Percentiles rank a stretch among this genome's conserved stretches.
These are phyloP conservation scores for Malassezia sp. DNA, from an alignment of 1,284 basidiomycete genomes.

Conservation along the genomic window DNA sequence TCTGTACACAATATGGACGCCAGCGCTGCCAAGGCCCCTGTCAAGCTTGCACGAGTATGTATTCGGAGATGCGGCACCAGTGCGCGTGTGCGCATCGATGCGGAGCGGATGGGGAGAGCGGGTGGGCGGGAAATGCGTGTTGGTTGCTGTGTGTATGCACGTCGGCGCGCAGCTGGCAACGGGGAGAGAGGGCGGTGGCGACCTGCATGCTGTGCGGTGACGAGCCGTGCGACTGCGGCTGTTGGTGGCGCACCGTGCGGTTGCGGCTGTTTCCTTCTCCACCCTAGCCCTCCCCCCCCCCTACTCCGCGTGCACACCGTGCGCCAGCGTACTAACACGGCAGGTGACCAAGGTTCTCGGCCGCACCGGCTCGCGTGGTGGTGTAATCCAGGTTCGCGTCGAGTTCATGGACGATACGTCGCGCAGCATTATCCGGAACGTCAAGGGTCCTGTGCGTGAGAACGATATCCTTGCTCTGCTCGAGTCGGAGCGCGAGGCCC, in stretches of 20 bases:
- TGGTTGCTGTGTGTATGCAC: no score
- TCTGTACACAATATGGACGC: slow-evolving; percentile 12
- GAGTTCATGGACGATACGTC: slow-evolving; percentile 98
- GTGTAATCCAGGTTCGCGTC: slow-evolving; percentile 98
- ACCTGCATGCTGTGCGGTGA: no score
- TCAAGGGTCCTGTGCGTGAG: slow-evolving; percentile 93
- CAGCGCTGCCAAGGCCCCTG: slow-evolving; percentile 16
- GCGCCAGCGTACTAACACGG: no score
- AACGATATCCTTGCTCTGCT: slow-evolving; percentile 94
- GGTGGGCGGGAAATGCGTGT: not conserved
- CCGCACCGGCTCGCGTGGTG: slow-evolving; percentile 96
- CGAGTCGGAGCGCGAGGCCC: slow-evolving; percentile 98
- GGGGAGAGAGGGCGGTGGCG: no score
- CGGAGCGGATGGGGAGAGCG: not conserved
- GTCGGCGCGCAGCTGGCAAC: not conserved
- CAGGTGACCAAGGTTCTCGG: slow-evolving; percentile 69
- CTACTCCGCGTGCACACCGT: no score
- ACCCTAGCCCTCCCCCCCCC: no score
- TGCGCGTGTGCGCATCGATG: no score
- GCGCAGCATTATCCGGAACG: slow-evolving; percentile 96
- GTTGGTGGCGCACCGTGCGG: no score
- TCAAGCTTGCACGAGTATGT: slow-evolving; percentile 20
- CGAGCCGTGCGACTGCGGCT: no score
- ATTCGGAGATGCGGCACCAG: no score
- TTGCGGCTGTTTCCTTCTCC: no score